Evolutionary conservation across 352 stramenopile species (phyloP).

Genomic region (Phytopythium ostracodes): DNA sequence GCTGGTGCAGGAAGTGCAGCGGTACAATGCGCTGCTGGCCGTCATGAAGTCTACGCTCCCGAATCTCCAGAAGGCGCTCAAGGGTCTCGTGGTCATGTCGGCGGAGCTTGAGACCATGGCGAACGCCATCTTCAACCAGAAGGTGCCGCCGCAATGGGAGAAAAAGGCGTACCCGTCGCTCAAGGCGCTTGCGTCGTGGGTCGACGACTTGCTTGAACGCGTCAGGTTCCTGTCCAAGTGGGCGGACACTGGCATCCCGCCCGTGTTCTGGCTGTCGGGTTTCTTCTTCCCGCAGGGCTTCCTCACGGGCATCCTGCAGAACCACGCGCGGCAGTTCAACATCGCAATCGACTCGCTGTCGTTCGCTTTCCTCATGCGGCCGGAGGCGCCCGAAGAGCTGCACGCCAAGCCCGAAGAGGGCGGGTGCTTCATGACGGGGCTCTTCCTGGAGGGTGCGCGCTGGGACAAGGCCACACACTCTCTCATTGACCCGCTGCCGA

Average conservation of each 20-base stretch:
- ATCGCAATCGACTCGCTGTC: slow-evolving; percentile 84
- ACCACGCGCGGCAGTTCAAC: slow-evolving; percentile 74
- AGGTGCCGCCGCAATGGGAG: slow-evolving; percentile 85
- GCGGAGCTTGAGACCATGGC: slow-evolving; percentile 73
- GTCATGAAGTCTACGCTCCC: slow-evolving; percentile 85
- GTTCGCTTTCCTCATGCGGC: slow-evolving; percentile 78
- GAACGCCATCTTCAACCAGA: slow-evolving; percentile 83
- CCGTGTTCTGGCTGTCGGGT: slow-evolving; percentile 71
- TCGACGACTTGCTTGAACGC: slow-evolving; percentile 83
- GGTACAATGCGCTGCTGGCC: slow-evolving; percentile 84
- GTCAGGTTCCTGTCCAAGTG: slow-evolving; percentile 63
- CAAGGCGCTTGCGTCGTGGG: slow-evolving; percentile 86
- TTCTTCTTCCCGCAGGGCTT: slow-evolving; percentile 84
- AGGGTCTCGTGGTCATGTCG: slow-evolving; percentile 61
- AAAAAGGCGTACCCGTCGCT: slow-evolving; percentile 90
- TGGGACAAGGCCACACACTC: slow-evolving; percentile 40
- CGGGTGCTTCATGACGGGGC: slow-evolving; percentile 28
- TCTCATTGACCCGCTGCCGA: slow-evolving; percentile 77
- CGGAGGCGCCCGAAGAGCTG: slow-evolving; percentile 40
- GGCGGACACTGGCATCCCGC: slow-evolving; percentile 43
- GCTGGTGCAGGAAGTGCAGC: slow-evolving; percentile 89
- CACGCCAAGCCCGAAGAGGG: slow-evolving; percentile 17
- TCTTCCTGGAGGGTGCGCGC: slow-evolving; percentile 37
- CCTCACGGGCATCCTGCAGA: slow-evolving; percentile 79
- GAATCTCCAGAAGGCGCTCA: slow-evolving; percentile 86